Conservation (phyloP, 2,329 filamentous ascomycete genomes). For the Leptoxyphium fumago region DNA sequence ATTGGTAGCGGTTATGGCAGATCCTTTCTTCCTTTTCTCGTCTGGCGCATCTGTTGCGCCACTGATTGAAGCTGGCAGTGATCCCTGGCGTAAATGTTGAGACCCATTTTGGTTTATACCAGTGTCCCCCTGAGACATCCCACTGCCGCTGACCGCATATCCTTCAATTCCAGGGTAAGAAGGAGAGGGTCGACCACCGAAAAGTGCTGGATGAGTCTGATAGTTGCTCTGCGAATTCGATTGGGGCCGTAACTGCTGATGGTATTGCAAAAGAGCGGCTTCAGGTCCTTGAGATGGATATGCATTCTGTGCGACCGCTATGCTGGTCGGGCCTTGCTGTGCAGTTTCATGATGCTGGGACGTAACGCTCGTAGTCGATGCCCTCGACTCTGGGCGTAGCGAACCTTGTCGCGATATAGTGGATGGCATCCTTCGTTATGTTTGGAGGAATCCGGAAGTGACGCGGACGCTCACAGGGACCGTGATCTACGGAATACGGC, state of each 20-base stretch:
- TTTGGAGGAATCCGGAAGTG: too few species aligned
- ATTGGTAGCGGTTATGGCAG: conserved; percentile 60
- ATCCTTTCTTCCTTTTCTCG: conserved; percentile 37
- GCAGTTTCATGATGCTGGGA: conserved; percentile 14
- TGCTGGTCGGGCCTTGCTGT: conserved; percentile 10
- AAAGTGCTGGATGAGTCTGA: background rate
- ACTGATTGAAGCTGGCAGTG: conserved; percentile 8
- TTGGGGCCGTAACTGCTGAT: background rate
- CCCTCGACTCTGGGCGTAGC: conserved; percentile 16
- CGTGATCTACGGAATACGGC: too few species aligned
- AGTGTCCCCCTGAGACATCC: background rate
- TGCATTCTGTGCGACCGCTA: conserved; percentile 5
- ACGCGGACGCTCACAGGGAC: too few species aligned
- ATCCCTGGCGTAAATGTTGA: conserved; percentile 14
- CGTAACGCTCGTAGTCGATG: conserved; percentile 20
- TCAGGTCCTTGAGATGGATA: conserved; percentile 14
- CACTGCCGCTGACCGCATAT: background rate
- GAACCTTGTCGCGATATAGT: background rate
- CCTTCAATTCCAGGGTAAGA: background rate
- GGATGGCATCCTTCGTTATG: background rate
- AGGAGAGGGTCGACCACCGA: background rate
- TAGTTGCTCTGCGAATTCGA: background rate
- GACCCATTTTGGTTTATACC: background rate
- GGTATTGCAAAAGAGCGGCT: conserved; percentile 18
- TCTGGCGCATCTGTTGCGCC: conserved; percentile 13